Base-by-base conservation (phyloP, 75 land plant genomes). In the Larix kaempferi region DNA sequence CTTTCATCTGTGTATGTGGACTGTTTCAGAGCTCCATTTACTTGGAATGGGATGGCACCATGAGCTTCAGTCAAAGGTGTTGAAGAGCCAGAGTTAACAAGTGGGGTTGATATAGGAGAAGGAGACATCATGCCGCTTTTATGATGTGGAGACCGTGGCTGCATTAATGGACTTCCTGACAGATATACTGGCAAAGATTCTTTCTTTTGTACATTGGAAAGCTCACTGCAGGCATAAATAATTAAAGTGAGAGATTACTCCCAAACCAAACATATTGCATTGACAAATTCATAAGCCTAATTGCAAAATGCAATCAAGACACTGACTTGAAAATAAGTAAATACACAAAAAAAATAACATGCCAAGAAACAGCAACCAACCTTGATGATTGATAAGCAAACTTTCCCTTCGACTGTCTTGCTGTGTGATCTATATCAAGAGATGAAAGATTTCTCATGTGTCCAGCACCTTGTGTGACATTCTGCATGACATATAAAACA, bases 41-140 rank as follows among this genome's bases (percentile, higher is more conserved):
- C 49, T 41, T 87, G 81, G 26, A 78, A 77, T 27, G 90, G 93
- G 39, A 88, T 80, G 37, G 82, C 84, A 74, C 93, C 88, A 84
- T 73, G 74, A 49, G 91, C 90, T 54, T 93, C 91, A 56, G 91
- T 88, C 11, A 90, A 79, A 81, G 95, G 93, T 13, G 93, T 92
- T 57, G 93, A 90, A 29, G 93, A 74, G 22, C 95, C 93, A 14
- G 95, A 92, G 39, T 85, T 79, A 44, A 81, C 75, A 27, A 76
- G 64, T 14, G 93, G 93, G 71, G 87, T 91, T 17, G 93, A 86
- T 62, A 91, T 89, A 39, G 87, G 86, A 27, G 90, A 82, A 39
- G 89, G 86, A 57, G 93, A 91, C 80, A 81, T 86, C 69, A 82
- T 82, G 77, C 90, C 87, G 78, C 72, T 91, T 25, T 71, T 54